Conservation (phyloP, 495 filamentous ascomycete genomes). For the Aspergillus wentii region DNA sequence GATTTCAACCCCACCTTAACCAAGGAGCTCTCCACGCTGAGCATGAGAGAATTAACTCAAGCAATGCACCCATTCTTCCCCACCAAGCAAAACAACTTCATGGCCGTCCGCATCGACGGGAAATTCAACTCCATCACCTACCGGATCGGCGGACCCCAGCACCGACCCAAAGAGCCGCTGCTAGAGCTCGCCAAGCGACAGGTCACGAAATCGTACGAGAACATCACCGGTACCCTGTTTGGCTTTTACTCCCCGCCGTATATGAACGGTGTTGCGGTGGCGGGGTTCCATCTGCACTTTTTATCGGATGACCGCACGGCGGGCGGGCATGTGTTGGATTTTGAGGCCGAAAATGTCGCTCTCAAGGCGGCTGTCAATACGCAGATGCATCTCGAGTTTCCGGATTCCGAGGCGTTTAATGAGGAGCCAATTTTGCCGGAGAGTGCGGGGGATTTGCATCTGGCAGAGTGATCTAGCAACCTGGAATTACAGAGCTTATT, state of each 20-base stretch:
- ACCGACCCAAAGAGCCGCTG: constrained; percentile 29
- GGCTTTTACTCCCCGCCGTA: constrained; percentile 46
- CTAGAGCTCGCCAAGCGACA: constrained; percentile 37
- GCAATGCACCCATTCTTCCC: constrained; percentile 13
- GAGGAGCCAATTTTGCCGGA: not conserved
- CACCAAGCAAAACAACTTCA: constrained; percentile 9
- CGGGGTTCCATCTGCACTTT: constrained; percentile 49
- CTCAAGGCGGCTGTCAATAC: constrained; percentile 25
- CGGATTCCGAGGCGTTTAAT: constrained; percentile 35
- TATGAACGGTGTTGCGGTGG: constrained; percentile 43
- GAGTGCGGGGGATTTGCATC: constrained; percentile 16
- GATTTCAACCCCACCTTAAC: too few relatives aligned
- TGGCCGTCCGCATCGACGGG: constrained; percentile 5
- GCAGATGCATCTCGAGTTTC: constrained; percentile 33
- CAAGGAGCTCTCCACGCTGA: too few relatives aligned
- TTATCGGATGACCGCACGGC: constrained; percentile 33
- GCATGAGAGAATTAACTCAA: too few relatives aligned
- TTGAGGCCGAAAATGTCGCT: constrained; percentile 33
- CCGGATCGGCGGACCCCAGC: constrained; percentile 7
- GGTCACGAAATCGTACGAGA: constrained; percentile 25
- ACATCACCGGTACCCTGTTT: constrained; percentile 36
- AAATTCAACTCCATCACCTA: not conserved
- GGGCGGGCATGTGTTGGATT: constrained; percentile 46
- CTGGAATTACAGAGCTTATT: too few relatives aligned
- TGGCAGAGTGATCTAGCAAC: too few relatives aligned